Base-by-base conservation (phyloP, 768 basidiomycete genomes). In the Infundibulicybe gibba region DNA sequence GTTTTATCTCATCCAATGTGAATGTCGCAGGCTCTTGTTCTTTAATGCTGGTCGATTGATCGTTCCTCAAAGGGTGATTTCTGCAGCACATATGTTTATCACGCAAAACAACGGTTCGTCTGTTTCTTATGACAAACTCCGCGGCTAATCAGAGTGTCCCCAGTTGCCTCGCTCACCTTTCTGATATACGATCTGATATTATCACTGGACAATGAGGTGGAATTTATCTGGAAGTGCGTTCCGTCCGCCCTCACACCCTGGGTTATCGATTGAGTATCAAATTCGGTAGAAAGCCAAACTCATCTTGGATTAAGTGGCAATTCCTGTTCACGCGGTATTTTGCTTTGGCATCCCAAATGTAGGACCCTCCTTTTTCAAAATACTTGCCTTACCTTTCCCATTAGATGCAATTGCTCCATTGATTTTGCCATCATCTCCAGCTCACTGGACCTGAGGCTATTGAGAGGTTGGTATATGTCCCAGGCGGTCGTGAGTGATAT, bases 171-270 rank as follows among this genome's bases (percentile, higher is more conserved):
- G 9, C 47, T 67, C 32, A 53, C 60, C 13, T 66, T 66, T 40
- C 54, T 67, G 1, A 13, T 66, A 2, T 66, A 67, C 42, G 69
- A 70, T 13, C 62, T 66, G 32, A 53, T 49, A 32, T 44, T 70
- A 30, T 68, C 68, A 2, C 49, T 68, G 5, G 64, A 66, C 43
- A 59, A 66, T 40, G 69, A 70, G 53, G 64, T 70, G 31, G 51
- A 60, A 20, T 50, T 53, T 17, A 62, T 70, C 14, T 70, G 69
- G 69, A 53, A 59, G 66, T 65, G 46, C 52, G 67, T 58, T 37
- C 12, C 17, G 34, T n/a, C 15, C 9, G 30, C 19, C n/a, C n/a
- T 41, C 10, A 8, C 31, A 12, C 25, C 25, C 17, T n/a, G 31
- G 17, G 17, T 8, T 31, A 20, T 34, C 41, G n/a, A n/a, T n/a